A percentile compares a stretch with the other conserved stretches of the same genome.
Conservation (phyloP, 345 rosid species). For the Salix dunnii region DNA sequence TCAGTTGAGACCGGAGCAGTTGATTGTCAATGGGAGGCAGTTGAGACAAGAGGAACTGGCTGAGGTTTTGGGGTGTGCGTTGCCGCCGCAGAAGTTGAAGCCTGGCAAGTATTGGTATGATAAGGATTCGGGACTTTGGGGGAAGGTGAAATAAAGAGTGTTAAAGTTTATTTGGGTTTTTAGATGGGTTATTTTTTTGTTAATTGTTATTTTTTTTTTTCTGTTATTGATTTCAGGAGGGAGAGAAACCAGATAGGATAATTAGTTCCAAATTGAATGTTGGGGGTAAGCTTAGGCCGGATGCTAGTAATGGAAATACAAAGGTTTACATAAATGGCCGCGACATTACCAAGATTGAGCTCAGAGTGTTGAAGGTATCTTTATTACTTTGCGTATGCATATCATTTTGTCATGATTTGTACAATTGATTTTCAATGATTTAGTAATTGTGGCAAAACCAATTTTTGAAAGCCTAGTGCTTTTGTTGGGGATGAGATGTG, state of each 20-base stretch:
- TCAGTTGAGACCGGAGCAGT: conserved; percentile 63
- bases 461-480: background rate
- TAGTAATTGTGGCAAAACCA: background rate
- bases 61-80: conserved; percentile 30
- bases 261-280: conserved; percentile 54
- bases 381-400: background rate
- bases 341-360: conserved; percentile 54
- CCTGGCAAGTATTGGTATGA: conserved; percentile 98
- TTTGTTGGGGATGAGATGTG: background rate
- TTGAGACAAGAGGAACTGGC: conserved; percentile 52
- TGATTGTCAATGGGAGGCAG: conserved; percentile 49
- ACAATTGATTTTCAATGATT: background rate
- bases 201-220: background rate
- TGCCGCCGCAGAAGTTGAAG: conserved; percentile 82
- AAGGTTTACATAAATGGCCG: conserved; percentile 64
- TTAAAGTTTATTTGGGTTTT: background rate
- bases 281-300: conserved; percentile 43
- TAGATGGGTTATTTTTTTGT: background rate
- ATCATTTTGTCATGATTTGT: background rate
- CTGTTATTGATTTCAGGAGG: conserved; percentile 41
- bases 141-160: conserved; percentile 41
- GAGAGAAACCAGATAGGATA: conserved; percentile 59
- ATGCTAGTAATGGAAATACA: conserved; percentile 60
- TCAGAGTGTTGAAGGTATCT: conserved; percentile 43
- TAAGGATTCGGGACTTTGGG: conserved; percentile 96